phyloP scores from a whole-genome alignment of 148 eudicot genomes.

The Amaranthus cruentus region DNA sequence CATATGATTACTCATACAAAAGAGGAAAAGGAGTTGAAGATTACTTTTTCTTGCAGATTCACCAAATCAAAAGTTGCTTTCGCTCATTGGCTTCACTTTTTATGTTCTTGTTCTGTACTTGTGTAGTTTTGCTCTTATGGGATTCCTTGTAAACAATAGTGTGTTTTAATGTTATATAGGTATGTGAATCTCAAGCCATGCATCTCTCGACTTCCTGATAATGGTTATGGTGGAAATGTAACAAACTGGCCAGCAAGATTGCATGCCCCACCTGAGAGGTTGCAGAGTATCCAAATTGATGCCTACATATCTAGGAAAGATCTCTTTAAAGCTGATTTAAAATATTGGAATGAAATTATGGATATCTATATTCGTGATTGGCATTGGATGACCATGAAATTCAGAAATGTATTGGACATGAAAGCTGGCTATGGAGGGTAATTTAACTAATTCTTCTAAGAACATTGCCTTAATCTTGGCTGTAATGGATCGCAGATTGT shows the following conservation, averaged over 20 bases:
- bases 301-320: constrained; percentile 89
- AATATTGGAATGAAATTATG: constrained; percentile 84
- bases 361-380: constrained; percentile 63
- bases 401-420: constrained; percentile 94
- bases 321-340: constrained; percentile 81
- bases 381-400: constrained; percentile 50
- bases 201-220: constrained; percentile 72
- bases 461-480: not conserved
- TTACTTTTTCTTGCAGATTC: no score
- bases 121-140: not conserved
- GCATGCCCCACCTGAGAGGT: constrained; percentile 75
- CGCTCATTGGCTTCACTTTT: not conserved
- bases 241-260: constrained; percentile 83
- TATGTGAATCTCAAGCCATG: constrained; percentile 82
- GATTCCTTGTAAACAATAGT: not conserved
- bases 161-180: constrained; percentile 39
- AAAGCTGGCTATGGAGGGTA: constrained; percentile 99
- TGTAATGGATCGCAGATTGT: not conserved
- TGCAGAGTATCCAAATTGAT: constrained; percentile 85
- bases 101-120: not conserved
- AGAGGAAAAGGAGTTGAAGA: no score
- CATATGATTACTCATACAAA: no score
- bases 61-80: not conserved
- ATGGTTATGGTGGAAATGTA: constrained; percentile 66
- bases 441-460: constrained; percentile 5